Base-by-base conservation (phyloP, 2,329 filamentous ascomycete species). In the Cladosporium oxysporum region DNA sequence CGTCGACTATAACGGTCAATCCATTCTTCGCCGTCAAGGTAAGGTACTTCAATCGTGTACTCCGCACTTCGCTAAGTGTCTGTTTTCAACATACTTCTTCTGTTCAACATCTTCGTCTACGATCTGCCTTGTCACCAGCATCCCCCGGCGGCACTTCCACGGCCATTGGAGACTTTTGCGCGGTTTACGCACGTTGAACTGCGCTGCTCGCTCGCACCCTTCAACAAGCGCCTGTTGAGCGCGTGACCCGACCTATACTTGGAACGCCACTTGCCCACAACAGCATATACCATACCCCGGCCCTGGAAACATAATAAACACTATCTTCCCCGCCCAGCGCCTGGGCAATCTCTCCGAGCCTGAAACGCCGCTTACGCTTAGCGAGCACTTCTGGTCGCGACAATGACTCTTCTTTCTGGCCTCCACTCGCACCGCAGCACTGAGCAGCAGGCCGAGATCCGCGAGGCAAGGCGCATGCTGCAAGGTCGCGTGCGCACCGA, bases 401-500 rank as follows among this genome's bases (percentile, higher is more conserved):
- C 50, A 57, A 76, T 76, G 73, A 73, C 73, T 33, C 69, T 77
- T 16, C 71, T 73, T 55, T 67, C 72, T 12, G 69, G 68, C 64
- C 62, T 75, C 10, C 69, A 72, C 26, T 71, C 72, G 58, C 69
- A 73, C 59, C 68, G 69, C 28, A 66, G 14, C 35, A 47, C 67
- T 11, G 70, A 74, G 47, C 62, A 66, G 58, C 78, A 79, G 66
- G 71, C 75, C n/a, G 79, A 80, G 50, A 71, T 79, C 29, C 75
- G 80, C 58, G 77, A 79, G 41, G 79, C 80, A 28, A 77, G 77
- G 50, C 76, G 78, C 55, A 75, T 78, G 68, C 76, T 83, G 66
- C 73, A 76, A 52, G 78, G 80, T 47, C 76, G 75, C 64, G 74
- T 82, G 23, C 78, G 79, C 69, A 76, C 76, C 69, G 81, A 83